Base-by-base conservation (phyloP, 164 flowering plant genomes). In the Macadamia tetraphylla region DNA sequence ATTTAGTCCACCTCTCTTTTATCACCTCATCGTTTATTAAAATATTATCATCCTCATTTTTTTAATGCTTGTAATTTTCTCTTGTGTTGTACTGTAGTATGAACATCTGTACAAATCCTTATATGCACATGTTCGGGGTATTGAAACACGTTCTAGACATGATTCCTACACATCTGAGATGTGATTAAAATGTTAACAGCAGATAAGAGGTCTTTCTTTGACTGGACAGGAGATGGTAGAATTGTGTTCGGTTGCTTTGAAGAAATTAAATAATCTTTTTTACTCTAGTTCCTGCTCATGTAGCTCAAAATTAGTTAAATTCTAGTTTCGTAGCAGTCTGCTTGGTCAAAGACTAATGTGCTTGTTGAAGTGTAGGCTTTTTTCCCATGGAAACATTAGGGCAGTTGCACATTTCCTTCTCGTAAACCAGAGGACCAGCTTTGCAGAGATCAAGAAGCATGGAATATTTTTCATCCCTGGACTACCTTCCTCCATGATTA, bases 291-390 rank as follows among this genome's bases (percentile, higher is more conserved):
- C 51, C 18, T 53, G 23, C 57, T 14, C 15, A 49, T 53, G 57
- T 53, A 17, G 57, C 15, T 53, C 57, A 53, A 14, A 14, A 14
- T 53, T 53, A 53, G 57, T 14, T 11, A 17, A 14, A 11, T 14
- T 53, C 0, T 17, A 14, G 17, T 53, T 53, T 53, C 18, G 57
- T 17, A 12, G 3, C 6, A 17, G 0, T 17, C 6, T 53, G 18
- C 57, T 12, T 53, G 57, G 57, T 1, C 4, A 11, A 53, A 10
- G 57, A 46, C 51, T 53, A 17, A 53, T 14, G 57, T 17, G 6
- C 2, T 53, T 14, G 17, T 53, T 53, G 57, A 14, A 53, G 18
- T 81, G 79, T 83, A 89, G 91, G 67, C 55, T 80, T 71, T 74
- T 85, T 71, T 68, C 74, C 23, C 63, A 73, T 65, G 58, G 78